Conservation (phyloP, 306 rosid species). For the Fagus crenata region DNA sequence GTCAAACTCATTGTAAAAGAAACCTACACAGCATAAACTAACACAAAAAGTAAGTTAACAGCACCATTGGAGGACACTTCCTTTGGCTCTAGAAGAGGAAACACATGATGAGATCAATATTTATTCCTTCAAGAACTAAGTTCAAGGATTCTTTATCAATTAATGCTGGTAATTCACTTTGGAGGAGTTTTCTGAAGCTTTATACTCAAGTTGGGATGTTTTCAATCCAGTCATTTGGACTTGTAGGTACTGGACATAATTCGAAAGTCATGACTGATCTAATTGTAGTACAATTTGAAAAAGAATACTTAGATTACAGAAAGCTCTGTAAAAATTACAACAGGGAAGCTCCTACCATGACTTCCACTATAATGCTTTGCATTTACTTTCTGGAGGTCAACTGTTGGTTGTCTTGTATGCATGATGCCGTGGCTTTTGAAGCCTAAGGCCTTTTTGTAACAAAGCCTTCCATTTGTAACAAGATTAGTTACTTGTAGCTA, state of each 20-base stretch:
- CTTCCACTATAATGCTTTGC: background rate
- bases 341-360: background rate
- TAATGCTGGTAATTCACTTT: background rate
- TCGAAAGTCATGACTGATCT: background rate
- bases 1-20: background rate
- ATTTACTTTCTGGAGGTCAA: background rate
- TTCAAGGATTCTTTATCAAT: background rate
- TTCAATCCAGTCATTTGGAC: background rate
- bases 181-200: background rate
- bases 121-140: background rate
- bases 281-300: background rate
- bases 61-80: background rate
- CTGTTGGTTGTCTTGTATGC: no score
- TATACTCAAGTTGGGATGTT: constrained; percentile 3
- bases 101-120: background rate
- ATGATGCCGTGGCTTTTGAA: no score
- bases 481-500: no score
- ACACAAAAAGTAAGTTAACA: background rate
- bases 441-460: no score
- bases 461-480: no score
- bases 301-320: background rate
- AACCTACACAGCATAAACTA: background rate
- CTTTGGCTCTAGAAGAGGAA: background rate
- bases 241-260: background rate
- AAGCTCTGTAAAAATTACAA: background rate